These are phyloP conservation scores for Astragalus membranaceus DNA, from an alignment of 306 rosid species.

Conservation along the genomic window DNA sequence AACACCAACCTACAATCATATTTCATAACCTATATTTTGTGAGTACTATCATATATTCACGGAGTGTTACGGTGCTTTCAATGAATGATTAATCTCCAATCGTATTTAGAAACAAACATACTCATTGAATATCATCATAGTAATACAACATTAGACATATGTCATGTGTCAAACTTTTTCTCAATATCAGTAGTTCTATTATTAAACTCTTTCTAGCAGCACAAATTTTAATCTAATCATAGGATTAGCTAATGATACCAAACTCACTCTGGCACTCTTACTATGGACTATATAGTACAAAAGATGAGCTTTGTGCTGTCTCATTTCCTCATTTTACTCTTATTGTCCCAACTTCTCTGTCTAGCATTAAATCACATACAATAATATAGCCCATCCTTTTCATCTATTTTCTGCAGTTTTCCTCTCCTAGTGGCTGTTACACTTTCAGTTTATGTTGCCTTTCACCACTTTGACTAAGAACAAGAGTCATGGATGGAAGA, in stretches of 20 bases:
- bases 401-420: neutral
- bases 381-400: neutral
- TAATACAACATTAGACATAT: too few species aligned
- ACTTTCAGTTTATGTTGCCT: neutral
- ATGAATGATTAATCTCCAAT: too few species aligned
- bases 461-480: neutral
- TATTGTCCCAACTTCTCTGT: neutral
- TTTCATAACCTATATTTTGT: too few species aligned
- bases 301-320: constrained; percentile 10
- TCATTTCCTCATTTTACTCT: constrained; percentile 6
- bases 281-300: constrained; percentile 2
- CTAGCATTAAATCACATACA: constrained; percentile 20
- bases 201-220: neutral
- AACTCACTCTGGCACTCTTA: constrained; percentile 17
- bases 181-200: too few species aligned
- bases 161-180: too few species aligned
- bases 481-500: constrained; percentile 21
- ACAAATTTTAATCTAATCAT: neutral
- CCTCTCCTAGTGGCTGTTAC: neutral
- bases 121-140: too few species aligned
- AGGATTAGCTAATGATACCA: constrained; percentile 11
- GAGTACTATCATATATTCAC: too few species aligned
- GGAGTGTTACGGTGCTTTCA: too few species aligned
- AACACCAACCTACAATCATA: too few species aligned
- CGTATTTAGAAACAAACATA: too few species aligned